Evolutionary conservation across 352 stramenopile genomes (phyloP).

Genomic region (Phytopythium delawarense): DNA sequence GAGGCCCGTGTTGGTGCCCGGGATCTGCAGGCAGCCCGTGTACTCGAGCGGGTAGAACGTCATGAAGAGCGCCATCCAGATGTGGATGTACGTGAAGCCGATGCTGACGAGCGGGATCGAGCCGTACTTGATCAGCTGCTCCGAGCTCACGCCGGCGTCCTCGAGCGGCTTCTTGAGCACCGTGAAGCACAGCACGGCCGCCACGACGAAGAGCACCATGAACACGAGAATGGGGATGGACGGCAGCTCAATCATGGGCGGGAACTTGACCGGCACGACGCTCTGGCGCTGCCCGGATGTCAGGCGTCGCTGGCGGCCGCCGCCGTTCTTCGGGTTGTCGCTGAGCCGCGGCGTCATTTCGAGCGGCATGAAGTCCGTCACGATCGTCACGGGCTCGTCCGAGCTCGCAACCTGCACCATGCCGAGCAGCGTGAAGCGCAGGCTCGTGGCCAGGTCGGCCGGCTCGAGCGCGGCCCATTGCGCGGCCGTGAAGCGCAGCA

Average conservation of each 20-base stretch:
- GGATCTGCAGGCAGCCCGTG: conserved; percentile 85
- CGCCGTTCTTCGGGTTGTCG: not conserved
- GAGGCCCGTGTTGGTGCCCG: conserved; percentile 87
- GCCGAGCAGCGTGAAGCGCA: conserved; percentile 81
- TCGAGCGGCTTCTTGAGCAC: conserved; percentile 57
- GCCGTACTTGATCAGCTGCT: conserved; percentile 71
- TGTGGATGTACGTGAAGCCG: conserved; percentile 93
- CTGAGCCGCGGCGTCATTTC: conserved; percentile 10
- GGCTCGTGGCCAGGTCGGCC: conserved; percentile 60
- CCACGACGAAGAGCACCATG: conserved; percentile 46
- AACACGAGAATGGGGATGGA: conserved; percentile 50
- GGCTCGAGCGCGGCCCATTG: conserved; percentile 59
- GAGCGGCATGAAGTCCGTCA: conserved; percentile 75
- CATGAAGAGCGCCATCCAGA: conserved; percentile 96
- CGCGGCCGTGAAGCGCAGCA: conserved; percentile 60
- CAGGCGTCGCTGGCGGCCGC: conserved; percentile 8
- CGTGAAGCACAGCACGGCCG: conserved; percentile 66
- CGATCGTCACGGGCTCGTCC: conserved; percentile 60
- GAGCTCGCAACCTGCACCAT: conserved; percentile 79
- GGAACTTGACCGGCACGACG: conserved; percentile 63
- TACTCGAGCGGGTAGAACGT: conserved; percentile 98
- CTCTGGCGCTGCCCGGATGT: conserved; percentile 9
- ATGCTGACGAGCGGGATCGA: conserved; percentile 86
- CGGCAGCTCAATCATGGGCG: conserved; percentile 76
- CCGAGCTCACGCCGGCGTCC: conserved; percentile 49